A percentile compares a stretch with the other conserved stretches of the same genome.
Evolutionary conservation across 2,329 filamentous ascomycete species (phyloP).

Genomic region (Gaeumannomyces sp.): DNA sequence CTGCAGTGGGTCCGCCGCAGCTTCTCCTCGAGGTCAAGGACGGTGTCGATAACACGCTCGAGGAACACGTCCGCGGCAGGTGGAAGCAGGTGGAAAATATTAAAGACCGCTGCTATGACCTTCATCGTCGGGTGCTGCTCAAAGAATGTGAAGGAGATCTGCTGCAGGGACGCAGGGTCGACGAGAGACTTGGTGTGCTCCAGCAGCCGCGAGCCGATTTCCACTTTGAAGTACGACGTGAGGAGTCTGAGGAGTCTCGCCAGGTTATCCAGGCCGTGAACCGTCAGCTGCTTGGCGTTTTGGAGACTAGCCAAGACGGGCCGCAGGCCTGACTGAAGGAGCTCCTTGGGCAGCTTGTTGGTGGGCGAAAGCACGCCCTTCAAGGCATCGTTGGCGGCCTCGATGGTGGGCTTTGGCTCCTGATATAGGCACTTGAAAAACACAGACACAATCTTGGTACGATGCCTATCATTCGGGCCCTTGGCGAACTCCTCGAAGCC

Average conservation of each 20-base stretch:
- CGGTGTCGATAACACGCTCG: slow-evolving; percentile 79
- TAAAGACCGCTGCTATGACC: slow-evolving; percentile 88
- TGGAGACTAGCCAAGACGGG: slow-evolving; percentile 96
- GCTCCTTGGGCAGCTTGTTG: slow-evolving; percentile 87
- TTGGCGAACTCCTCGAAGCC: slow-evolving; percentile 86
- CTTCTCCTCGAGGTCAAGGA: slow-evolving; percentile 81
- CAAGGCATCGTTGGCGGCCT: slow-evolving; percentile 85
- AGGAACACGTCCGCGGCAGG: slow-evolving; percentile 87
- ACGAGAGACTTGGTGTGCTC: slow-evolving; percentile 92
- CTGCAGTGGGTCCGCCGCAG: slow-evolving; percentile 83
- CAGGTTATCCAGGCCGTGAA: slow-evolving; percentile 84
- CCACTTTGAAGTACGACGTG: slow-evolving; percentile 98
- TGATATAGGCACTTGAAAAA: slow-evolving; percentile 98
- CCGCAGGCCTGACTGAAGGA: slow-evolving; percentile 87
- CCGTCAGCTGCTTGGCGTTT: slow-evolving; percentile 82
- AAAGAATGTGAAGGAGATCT: slow-evolving; percentile 88
- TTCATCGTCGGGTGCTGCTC: slow-evolving; percentile 93
- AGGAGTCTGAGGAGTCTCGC: slow-evolving; percentile 83
- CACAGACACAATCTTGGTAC: slow-evolving; percentile 75
- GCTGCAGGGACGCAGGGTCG: slow-evolving; percentile 72
- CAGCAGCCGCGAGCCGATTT: slow-evolving; percentile 87
- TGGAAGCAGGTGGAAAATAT: slow-evolving; percentile 94
- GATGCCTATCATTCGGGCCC: slow-evolving; percentile 58
- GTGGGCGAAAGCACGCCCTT: slow-evolving; percentile 83
- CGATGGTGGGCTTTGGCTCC: slow-evolving; percentile 84